Percentiles rank a stretch among this genome's conserved stretches.
These are phyloP conservation scores for Pythium aphanidermatum DNA, from an alignment of 352 stramenopile genomes.

Conservation along the genomic window DNA sequence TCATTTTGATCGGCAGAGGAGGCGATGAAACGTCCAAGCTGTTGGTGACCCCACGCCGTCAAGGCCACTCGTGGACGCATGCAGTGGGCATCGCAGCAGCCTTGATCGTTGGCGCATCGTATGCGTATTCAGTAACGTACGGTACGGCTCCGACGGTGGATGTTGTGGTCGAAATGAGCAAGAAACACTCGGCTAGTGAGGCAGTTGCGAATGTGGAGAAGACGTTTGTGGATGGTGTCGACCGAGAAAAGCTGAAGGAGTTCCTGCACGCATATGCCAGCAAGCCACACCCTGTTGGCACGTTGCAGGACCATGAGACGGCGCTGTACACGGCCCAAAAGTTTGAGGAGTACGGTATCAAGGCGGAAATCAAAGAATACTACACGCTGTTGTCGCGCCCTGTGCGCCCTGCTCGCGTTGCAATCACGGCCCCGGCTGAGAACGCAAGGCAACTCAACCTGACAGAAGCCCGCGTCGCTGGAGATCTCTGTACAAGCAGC, in stretches of 20 bases:
- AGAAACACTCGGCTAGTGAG: not conserved
- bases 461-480: slow-evolving; percentile 45
- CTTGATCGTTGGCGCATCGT: too few species aligned
- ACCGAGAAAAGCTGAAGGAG: slow-evolving; percentile 24
- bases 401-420: slow-evolving; percentile 24
- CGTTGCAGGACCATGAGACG: slow-evolving; percentile 48
- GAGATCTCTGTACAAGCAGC: slow-evolving; percentile 59
- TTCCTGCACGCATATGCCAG: slow-evolving; percentile 47
- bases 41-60: too few species aligned
- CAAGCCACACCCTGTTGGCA: slow-evolving; percentile 37
- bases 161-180: not conserved
- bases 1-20: too few species aligned
- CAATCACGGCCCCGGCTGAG: slow-evolving; percentile 35
- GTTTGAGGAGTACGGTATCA: slow-evolving; percentile 26
- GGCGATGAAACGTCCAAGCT: too few species aligned
- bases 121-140: too few species aligned
- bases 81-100: too few species aligned
- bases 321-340: slow-evolving; percentile 44
- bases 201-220: slow-evolving; percentile 15
- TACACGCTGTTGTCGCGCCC: slow-evolving; percentile 62
- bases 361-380: slow-evolving; percentile 39
- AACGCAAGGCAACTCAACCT: slow-evolving; percentile 37
- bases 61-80: too few species aligned
- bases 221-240: slow-evolving; percentile 26
- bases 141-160: too few species aligned